Base-by-base conservation (phyloP, 1,139 yeast genomes). In the Hyphopichia pseudoburtonii region DNA sequence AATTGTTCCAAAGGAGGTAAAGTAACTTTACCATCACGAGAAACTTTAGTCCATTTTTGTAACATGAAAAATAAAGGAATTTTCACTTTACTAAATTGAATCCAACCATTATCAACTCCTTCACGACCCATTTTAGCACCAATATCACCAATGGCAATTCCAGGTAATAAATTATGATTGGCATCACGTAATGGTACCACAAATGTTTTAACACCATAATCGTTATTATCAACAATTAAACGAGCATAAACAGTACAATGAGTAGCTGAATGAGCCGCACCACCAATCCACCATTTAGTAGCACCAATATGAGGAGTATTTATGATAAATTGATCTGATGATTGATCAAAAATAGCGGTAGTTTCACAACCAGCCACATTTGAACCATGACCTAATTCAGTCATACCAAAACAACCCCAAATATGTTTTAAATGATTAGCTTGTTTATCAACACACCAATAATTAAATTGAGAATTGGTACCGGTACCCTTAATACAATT, bases 401-500 rank as follows among this genome's bases (percentile, higher is more conserved):
- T 61, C 65, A 61, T 60, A 34, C 59, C 66, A 41, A 61, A 61
- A 45, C 66, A 61, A 14, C 66, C 65, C 43, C 55, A 61, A 28
- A 61, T 43, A 41, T 54, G 57, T 44, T 56, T 55, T 30, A 59
- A 37, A 46, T 54, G 50, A 36, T 54, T 50, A 3, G 90, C 85
- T 37, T 89, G 90, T 48, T 80, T 67, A 51, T 78, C 79, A 42
- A 66, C 60, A 41, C 83, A 70, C 66, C 66, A 60, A 52, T 51
- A 60, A 30, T 46, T 44, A 52, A 55, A 51, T 42, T 60, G 65
- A 26, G 54, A 58, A 14, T 36, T 33, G 30, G 65, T 57, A 39
- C 66, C 66, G 46, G 56, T 58, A 43, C 65, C 64, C 35, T 62
- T 47, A 42, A 60, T 40, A 46, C 64, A 60, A 11, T 61, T 56